These are phyloP conservation scores for Paraglomus occultum DNA, from an alignment of 192 early-diverging fungal species.

Conservation along the genomic window DNA sequence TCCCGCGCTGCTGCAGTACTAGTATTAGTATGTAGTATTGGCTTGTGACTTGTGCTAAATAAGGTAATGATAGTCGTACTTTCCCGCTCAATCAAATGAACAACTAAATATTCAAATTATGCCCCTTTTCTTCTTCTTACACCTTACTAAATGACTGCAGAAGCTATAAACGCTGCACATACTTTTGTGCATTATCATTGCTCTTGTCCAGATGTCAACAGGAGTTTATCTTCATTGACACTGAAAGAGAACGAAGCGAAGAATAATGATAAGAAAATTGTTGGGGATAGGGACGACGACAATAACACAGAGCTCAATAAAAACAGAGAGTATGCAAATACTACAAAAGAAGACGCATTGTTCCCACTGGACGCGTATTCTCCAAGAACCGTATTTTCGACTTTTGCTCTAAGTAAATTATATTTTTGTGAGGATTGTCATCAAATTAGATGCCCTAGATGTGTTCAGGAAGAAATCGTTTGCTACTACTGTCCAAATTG, in stretches of 20 bases:
- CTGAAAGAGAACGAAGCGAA: too few species aligned
- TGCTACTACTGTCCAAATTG: conserved; percentile 96
- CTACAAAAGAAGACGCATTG: neutral
- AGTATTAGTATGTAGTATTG: too few species aligned
- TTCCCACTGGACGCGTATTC: conserved; percentile 31
- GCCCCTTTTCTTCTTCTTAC: too few species aligned
- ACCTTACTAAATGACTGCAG: too few species aligned
- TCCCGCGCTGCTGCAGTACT: too few species aligned
- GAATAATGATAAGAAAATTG: too few species aligned
- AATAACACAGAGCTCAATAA: neutral
- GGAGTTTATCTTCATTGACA: neutral
- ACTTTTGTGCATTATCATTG: conserved; percentile 41
- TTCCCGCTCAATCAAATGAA: too few species aligned
- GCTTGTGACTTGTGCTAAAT: too few species aligned
- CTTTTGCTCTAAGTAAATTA: conserved; percentile 61
- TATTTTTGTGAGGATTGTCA: conserved; percentile 92
- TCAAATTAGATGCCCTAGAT: conserved; percentile 74
- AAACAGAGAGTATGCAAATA: conserved; percentile 5
- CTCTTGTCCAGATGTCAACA: conserved; percentile 31
- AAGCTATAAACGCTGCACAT: conserved; percentile 1
- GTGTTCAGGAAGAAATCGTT: conserved; percentile 80
- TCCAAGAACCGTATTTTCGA: conserved; percentile 31
- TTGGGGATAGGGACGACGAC: too few species aligned
- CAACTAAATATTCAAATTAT: too few species aligned
- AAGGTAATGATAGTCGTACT: too few species aligned